Conservation (phyloP, 495 filamentous ascomycete genomes). For the Penicillium coffeae region DNA sequence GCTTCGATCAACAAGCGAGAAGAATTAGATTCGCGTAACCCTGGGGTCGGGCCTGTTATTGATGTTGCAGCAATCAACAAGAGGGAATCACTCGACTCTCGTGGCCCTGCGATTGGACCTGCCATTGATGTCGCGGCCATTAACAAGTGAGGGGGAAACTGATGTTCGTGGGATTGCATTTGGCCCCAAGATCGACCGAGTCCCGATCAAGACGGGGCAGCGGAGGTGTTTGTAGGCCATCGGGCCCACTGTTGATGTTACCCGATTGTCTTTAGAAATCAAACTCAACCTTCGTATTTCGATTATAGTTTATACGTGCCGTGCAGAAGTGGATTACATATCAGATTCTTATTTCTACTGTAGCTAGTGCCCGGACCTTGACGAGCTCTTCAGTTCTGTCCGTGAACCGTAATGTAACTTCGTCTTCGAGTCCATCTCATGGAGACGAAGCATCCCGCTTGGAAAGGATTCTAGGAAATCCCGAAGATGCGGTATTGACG, state of each 20-base stretch:
- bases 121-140: no score
- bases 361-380: neutral
- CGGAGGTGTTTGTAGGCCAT: no score
- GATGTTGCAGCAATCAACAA: neutral
- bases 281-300: no score
- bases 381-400: neutral
- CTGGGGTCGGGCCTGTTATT: neutral
- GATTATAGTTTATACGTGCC: no score
- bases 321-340: no score
- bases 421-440: neutral
- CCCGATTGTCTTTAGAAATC: no score
- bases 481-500: neutral
- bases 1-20: neutral
- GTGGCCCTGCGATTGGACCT: no score
- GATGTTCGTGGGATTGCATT: no score
- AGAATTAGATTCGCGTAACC: neutral
- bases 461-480: conserved; percentile 1
- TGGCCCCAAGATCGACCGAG: no score
- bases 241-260: no score
- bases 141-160: no score
- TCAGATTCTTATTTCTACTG: neutral
- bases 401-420: neutral
- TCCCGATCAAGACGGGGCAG: no score
- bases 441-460: neutral
- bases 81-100: neutral